Evolutionary conservation across 768 basidiomycete genomes (phyloP).

Genomic region (Pleurotus citrinopileatus): DNA sequence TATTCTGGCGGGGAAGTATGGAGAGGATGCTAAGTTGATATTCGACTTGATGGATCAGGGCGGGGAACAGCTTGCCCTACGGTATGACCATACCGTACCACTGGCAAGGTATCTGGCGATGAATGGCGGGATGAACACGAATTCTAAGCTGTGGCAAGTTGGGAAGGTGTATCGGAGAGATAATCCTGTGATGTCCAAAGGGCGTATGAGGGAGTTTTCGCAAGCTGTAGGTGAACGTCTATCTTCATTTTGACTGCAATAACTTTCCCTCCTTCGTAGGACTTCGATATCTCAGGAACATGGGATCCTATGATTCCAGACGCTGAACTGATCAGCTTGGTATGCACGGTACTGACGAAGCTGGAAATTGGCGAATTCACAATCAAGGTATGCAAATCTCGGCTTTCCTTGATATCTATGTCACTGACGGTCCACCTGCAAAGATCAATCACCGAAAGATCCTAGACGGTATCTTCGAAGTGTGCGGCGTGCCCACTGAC

Average conservation of each 20-base stretch:
- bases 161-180: slow-evolving; percentile 99
- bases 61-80: slow-evolving; percentile 89
- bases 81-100: slow-evolving; percentile 97
- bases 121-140: slow-evolving; percentile 74
- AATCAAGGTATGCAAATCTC: slow-evolving; percentile 61
- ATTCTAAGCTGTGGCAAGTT: slow-evolving; percentile 92
- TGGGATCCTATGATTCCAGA: slow-evolving; percentile 99
- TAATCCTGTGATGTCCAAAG: slow-evolving; percentile 96
- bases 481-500: slow-evolving; percentile 89
- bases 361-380: slow-evolving; percentile 94
- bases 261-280: slow-evolving; percentile 41
- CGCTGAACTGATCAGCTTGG: slow-evolving; percentile 80
- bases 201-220: slow-evolving; percentile 97
- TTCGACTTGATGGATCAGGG: slow-evolving; percentile 98
- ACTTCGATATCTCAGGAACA: slow-evolving; percentile 89
- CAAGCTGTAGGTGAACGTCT: slow-evolving; percentile 71
- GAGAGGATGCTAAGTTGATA: slow-evolving; percentile 96
- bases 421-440: neutral
- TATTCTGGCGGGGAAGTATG: slow-evolving; percentile 93
- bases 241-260: neutral
- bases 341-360: slow-evolving; percentile 76
- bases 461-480: slow-evolving; percentile 93
- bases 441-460: slow-evolving; percentile 98
- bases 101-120: slow-evolving; percentile 95
- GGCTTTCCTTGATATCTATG: neutral